These are phyloP conservation scores for Yamadazyma takamatsuzukensis DNA, from an alignment of 805 yeast species.

Conservation along the genomic window DNA sequence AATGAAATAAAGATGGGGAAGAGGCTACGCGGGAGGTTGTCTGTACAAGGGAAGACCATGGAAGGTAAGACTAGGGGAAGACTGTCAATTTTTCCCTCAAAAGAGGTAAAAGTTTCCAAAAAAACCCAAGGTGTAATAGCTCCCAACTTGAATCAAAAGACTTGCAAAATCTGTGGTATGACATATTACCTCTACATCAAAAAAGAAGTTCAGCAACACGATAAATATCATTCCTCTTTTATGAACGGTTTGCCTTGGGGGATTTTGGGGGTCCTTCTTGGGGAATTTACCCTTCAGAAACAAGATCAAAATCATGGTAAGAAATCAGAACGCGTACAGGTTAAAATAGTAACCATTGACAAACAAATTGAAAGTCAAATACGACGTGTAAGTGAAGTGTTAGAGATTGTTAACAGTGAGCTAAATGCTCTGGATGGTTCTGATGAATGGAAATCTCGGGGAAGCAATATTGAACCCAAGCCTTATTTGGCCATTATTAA, in stretches of 20 bases:
- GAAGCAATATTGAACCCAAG: conserved; percentile 15
- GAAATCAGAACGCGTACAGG: conserved; percentile 7
- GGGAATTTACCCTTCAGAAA: not conserved
- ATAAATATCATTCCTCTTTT: conserved; percentile 47
- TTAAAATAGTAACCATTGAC: conserved; percentile 18
- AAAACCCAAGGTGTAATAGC: conserved; percentile 3
- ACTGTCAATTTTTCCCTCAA: too few species aligned
- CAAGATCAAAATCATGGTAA: not conserved
- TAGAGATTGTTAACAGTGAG: conserved; percentile 55
- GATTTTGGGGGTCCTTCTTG: conserved; percentile 3
- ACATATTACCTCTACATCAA: conserved; percentile 40
- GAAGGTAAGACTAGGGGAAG: too few species aligned
- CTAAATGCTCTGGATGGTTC: conserved; percentile 51
- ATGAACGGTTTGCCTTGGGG: conserved; percentile 51
- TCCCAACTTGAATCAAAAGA: conserved; percentile 10
- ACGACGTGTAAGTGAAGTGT: conserved; percentile 26
- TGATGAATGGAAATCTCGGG: conserved; percentile 2
- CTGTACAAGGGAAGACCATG: too few species aligned
- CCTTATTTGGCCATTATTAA: conserved; percentile 49
- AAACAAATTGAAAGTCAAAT: conserved; percentile 20
- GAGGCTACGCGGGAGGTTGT: too few species aligned
- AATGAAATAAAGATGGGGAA: too few species aligned
- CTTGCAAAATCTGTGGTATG: conserved; percentile 55
- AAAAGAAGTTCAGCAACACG: conserved; percentile 46
- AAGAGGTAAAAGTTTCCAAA: conserved; percentile 1